phyloP scores from a whole-genome alignment of 1,139 yeast species.

The Pichia norvegensis region DNA sequence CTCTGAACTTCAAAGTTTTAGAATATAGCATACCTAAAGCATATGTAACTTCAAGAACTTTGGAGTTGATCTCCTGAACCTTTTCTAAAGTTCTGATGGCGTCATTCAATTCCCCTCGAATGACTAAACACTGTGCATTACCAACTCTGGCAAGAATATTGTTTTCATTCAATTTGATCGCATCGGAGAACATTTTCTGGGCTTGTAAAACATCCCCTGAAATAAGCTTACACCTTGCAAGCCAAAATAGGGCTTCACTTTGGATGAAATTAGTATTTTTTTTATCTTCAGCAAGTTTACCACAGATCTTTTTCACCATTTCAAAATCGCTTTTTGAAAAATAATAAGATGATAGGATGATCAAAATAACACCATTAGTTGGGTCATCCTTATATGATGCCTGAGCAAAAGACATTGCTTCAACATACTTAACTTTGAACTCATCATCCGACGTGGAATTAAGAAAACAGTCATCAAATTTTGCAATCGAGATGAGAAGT shows the following conservation, averaged over 20 bases:
- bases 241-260: conserved; percentile 83
- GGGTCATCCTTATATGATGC: conserved; percentile 28
- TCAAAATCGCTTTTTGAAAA: conserved; percentile 43
- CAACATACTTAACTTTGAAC: conserved; percentile 43
- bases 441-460: conserved; percentile 53
- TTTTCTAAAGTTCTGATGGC: conserved; percentile 81
- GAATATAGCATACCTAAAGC: conserved; percentile 70
- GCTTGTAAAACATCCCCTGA: conserved; percentile 53
- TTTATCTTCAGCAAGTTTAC: conserved; percentile 39
- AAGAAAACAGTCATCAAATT: conserved; percentile 57
- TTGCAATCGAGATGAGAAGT: conserved; percentile 58
- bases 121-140: conserved; percentile 75
- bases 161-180: conserved; percentile 54
- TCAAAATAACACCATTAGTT: conserved; percentile 25
- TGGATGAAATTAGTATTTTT: conserved; percentile 36
- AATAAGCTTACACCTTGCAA: conserved; percentile 67
- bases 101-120: conserved; percentile 70
- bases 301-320: conserved; percentile 49
- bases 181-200: conserved; percentile 63
- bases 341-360: conserved; percentile 29
- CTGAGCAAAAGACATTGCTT: conserved; percentile 35
- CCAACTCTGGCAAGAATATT: conserved; percentile 72
- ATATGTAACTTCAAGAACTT: conserved; percentile 67
- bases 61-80: conserved; percentile 58
- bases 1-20: conserved; percentile 23